Evolutionary conservation across 2,329 filamentous ascomycete species (phyloP).

Genomic region (Colletotrichum liriopes): DNA sequence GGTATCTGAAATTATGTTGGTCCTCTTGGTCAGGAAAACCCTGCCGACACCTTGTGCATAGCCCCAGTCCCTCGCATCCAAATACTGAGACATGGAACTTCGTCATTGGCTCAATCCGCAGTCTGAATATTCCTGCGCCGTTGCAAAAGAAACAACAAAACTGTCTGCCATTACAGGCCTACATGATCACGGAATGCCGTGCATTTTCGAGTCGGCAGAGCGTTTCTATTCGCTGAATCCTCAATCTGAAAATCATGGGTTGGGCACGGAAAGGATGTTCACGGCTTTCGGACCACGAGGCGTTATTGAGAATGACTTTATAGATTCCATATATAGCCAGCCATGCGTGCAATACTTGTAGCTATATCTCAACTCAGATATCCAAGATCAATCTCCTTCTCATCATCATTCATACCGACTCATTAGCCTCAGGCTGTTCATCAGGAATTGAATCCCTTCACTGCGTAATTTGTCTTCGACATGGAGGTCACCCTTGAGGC

Average conservation of each 20-base stretch:
- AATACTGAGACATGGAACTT: neutral
- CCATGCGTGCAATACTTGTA: neutral
- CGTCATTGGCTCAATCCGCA: neutral
- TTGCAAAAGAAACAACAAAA: neutral
- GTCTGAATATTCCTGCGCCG: neutral
- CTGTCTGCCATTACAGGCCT: neutral
- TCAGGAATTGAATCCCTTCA: neutral
- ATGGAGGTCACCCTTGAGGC: constrained; percentile 37
- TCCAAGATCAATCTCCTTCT: neutral
- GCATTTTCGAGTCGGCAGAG: no score
- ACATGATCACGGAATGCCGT: neutral
- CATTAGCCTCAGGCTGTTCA: neutral
- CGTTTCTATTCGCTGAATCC: neutral
- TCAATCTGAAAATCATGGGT: neutral
- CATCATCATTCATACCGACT: neutral
- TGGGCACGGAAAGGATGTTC: no score
- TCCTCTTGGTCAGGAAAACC: neutral
- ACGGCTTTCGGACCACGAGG: neutral
- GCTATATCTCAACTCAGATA: neutral
- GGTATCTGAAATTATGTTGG: neutral
- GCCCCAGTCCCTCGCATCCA: neutral
- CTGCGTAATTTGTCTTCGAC: no score
- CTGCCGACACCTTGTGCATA: neutral
- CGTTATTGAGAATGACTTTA: neutral
- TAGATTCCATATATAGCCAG: neutral